Evolutionary conservation across 2,329 filamentous ascomycete species (phyloP).

Genomic region (Lasiodiplodia sp.): DNA sequence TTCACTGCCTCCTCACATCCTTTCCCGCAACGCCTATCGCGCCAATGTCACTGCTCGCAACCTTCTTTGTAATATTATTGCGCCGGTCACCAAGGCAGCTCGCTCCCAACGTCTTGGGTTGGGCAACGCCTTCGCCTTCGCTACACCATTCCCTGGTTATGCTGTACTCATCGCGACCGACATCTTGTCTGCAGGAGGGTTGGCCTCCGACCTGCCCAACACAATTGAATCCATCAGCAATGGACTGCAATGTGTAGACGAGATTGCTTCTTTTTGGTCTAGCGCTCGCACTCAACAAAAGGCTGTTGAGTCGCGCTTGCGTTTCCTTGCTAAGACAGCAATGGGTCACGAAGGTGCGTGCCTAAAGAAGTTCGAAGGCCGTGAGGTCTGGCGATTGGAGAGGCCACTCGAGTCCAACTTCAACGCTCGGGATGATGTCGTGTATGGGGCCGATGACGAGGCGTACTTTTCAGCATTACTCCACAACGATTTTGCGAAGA

Average conservation of each 20-base stretch:
- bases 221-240: constrained; percentile 63
- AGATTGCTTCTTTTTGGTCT: constrained; percentile 67
- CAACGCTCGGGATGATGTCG: constrained; percentile 47
- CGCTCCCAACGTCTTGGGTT: constrained; percentile 40
- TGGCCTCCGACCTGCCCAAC: constrained; percentile 57
- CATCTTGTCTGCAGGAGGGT: constrained; percentile 68
- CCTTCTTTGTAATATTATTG: constrained; percentile 46
- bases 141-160: constrained; percentile 69
- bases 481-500: background rate
- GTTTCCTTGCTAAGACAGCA: constrained; percentile 53
- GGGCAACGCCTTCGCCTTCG: constrained; percentile 50
- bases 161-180: constrained; percentile 70
- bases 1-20: constrained; percentile 39
- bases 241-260: constrained; percentile 62
- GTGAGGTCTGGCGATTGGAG: constrained; percentile 19
- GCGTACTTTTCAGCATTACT: constrained; percentile 20
- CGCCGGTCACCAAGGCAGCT: constrained; percentile 39
- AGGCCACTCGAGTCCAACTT: constrained; percentile 21
- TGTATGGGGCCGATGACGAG: constrained; percentile 45
- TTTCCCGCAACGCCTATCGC: constrained; percentile 43
- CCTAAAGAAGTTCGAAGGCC: background rate
- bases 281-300: constrained; percentile 61
- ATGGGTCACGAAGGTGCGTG: background rate
- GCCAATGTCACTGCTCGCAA: constrained; percentile 35
- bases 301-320: constrained; percentile 57